Evolutionary conservation across 805 yeast species (phyloP), one percentile per base, ranked within the genome.

Genomic region (Yarrowia phangngaensis): DNA sequence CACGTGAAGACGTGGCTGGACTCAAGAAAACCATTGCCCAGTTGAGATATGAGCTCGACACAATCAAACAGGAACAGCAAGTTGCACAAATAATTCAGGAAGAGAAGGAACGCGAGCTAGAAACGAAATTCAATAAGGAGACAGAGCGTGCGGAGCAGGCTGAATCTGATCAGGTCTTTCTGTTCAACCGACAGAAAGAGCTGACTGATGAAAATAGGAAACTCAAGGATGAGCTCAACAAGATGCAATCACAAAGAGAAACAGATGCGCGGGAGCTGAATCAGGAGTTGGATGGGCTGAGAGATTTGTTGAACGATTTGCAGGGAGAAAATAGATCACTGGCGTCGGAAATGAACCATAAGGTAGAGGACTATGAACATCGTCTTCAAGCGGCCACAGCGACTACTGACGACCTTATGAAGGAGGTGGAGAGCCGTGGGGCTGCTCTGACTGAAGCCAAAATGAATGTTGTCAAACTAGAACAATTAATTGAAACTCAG

Each of bases 41-140:
- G 6, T 57, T 69, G 50, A 64, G 64, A 35, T 74, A 63, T 58
- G 68, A 68, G 51, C 56, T 68, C 27, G 62, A 62, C 9, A 63
- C 68, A 6, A 51, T 69, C 24, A 65, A 66, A 47, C 65, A 66
- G 50, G 71, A 72, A 34, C 60, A 69, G 30, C 72, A 72, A 14
- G 51, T 64, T 29, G 65, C 60, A 12, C 60, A 59, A 20, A 35
- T 71, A 0, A 58, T 60, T 4, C 59, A 57, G 31, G 72, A 70
- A 34, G 55, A 60, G 4, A 53, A 55, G 3, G 32, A 61, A 2
- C 60, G 64, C 8, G 59, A 60, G 12, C 51, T 69, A n/a, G 58
- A 61, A 50, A 52, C 57, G 27, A 54, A 60, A 33, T 38, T 68
- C 51, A 53, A 56, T 31, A 53, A 52, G n/a, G 67, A 66, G 51